Base-by-base conservation (phyloP, 768 basidiomycete species). In the Amanita inopinata region DNA sequence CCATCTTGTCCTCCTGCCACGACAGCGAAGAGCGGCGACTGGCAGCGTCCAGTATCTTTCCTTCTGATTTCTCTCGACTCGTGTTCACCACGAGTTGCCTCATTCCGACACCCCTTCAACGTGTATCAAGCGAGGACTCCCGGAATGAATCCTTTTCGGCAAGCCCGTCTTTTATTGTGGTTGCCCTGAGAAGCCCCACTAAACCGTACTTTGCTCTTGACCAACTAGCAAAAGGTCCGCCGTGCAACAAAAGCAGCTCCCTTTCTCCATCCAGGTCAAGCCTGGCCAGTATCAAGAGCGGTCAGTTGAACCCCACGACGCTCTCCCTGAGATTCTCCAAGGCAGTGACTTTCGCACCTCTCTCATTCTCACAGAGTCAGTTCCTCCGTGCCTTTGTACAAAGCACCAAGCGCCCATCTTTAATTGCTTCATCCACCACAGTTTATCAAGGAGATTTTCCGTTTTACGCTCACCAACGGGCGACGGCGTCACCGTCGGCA, bases 111-210 rank as follows among this genome's bases (percentile, higher is more conserved):
- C 44, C 52, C 51, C 43, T 54, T 54, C 69, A 80, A 76, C 83
- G 80, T 84, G 82, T 74, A 69, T 63, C 65, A 76, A 76, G 69
- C 74, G 73, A 80, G 77, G 73, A 56, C 48, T 46, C 51, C n/a
- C 47, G 53, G 50, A 58, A 87, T 89, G 85, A 66, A 83, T 70
- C 82, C 81, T 55, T 83, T 88, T 64, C 86, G 86, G 86, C 85
- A 70, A 67, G 83, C 58, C 48, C 46, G n/a, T 42, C 46, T 46
- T 56, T 56, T 48, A 55, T 46, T 51, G 38, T 25, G 36, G 32
- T 24, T 43, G 32, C 46, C 52, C 57, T 56, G 48, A 49, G 46
- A 50, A 45, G 49, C 52, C 48, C 45, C 52, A 52, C 52, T 51
- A 48, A 52, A 28, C 33, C 43, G 36, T 48, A 41, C 53, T 53